A percentile compares a stretch with the other conserved stretches of the same genome.
phyloP scores from a whole-genome alignment of 345 rosid species.

The Firmiana major region DNA sequence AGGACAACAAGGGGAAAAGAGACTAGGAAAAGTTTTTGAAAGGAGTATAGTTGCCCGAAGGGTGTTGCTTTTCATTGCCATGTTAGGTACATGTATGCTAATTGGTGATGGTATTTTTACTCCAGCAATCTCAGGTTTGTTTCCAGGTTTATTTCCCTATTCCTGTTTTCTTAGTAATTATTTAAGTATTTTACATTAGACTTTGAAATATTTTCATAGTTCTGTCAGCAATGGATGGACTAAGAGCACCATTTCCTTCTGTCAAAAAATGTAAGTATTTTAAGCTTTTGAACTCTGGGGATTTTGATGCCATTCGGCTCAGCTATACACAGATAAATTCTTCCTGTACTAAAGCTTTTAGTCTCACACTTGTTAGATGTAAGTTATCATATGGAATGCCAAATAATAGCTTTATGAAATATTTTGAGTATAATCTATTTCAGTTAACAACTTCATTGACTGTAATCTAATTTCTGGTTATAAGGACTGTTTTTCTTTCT shows the following conservation, averaged over 20 bases:
- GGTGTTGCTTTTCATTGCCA: slow-evolving; percentile 63
- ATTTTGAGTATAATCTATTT: no score
- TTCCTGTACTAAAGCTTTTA: not conserved
- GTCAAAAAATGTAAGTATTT: slow-evolving; percentile 48
- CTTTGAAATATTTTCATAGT: slow-evolving; percentile 33
- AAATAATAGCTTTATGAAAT: no score
- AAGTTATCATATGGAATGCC: no score
- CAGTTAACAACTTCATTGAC: no score
- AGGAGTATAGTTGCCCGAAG: slow-evolving; percentile 52
- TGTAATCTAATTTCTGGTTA: no score
- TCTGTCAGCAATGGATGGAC: slow-evolving; percentile 63
- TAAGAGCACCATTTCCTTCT: slow-evolving; percentile 56
- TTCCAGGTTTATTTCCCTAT: not conserved
- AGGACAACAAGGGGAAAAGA: slow-evolving; percentile 31
- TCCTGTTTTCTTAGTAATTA: not conserved
- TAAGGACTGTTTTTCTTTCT: no score
- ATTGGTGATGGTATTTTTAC: slow-evolving; percentile 92
- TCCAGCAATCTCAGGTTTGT: slow-evolving; percentile 79
- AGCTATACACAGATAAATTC: not conserved
- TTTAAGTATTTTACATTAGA: not conserved
- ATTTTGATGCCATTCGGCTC: not conserved
- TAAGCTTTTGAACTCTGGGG: not conserved
- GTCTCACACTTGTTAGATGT: not conserved
- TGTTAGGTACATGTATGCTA: slow-evolving; percentile 86
- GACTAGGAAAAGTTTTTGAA: slow-evolving; percentile 56